These are phyloP conservation scores for Trifolium subterraneum DNA, from an alignment of 306 rosid genomes.

Conservation along the genomic window DNA sequence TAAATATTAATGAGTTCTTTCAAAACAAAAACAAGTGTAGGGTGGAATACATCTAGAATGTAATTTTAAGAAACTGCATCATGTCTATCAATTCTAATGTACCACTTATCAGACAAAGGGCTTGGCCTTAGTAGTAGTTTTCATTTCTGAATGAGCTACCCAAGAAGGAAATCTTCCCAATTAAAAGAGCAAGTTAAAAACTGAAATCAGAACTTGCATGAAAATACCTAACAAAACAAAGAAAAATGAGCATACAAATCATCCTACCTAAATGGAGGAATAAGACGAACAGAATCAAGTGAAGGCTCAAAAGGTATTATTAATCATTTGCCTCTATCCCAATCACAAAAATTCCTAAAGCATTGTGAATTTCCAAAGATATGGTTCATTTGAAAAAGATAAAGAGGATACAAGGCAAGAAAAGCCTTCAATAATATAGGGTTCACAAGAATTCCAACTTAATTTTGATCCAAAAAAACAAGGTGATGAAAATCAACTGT, in stretches of 20 bases:
- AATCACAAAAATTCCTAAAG: not conserved
- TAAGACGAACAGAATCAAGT: not conserved
- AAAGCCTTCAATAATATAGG: not conserved
- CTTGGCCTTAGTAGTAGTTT: not conserved
- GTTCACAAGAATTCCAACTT: not conserved
- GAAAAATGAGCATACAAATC: not conserved
- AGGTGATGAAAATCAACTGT: not conserved
- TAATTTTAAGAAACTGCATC: slow-evolving; percentile 23
- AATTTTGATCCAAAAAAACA: slow-evolving; percentile 10
- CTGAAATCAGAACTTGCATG: not conserved
- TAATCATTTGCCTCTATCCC: slow-evolving; percentile 4
- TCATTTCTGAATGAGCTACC: slow-evolving; percentile 1
- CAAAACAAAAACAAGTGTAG: not conserved
- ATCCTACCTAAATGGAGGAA: not conserved
- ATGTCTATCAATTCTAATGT: slow-evolving; percentile 6
- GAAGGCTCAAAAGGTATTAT: not conserved
- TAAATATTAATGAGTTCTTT: not conserved
- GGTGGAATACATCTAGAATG: slow-evolving; percentile 4
- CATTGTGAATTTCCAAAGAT: not conserved
- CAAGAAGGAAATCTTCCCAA: not conserved
- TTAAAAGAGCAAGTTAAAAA: not conserved
- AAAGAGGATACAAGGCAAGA: not conserved
- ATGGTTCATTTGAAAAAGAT: not conserved
- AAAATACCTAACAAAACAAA: not conserved
- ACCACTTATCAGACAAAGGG: slow-evolving; percentile 1